Evolutionary conservation across 139 green algal species (phyloP), one percentile per base, ranked within the genome.

Genomic region (Gonium pectorale): DNA sequence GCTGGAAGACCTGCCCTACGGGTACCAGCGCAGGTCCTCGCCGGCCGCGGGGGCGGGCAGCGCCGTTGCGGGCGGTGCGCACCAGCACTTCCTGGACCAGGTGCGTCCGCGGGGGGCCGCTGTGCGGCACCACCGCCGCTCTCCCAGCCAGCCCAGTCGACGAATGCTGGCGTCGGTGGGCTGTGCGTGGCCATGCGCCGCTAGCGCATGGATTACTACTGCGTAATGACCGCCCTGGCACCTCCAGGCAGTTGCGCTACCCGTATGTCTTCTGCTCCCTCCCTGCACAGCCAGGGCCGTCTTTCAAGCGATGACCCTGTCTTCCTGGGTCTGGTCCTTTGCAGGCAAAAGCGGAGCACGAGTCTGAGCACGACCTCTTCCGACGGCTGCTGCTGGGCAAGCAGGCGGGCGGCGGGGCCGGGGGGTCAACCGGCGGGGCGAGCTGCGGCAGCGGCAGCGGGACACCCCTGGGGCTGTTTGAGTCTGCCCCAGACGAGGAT

Each of bases 351-450:
- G 75, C 75, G 40, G 84, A 89, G 84, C 84, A 89, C 67, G 67
- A 71, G 56, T 69, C 64, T 8, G 84, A 89, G 77, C 84, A 89
- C 26, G 43, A 81, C 46, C 29, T 80, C 24, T 86, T 89, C 59
- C 67, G 75, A n/a, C 67, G 56, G 2, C 70, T 89, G 31, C 67
- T 89, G 44, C 75, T 89, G 31, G 77, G 84, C 54, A 67, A 64
- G 38, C 37, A 63, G 35, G 26, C 54, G 33, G 35, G 63, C 13
- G 35, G 33, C 2, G 63, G 35, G 27, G 15, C 8, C 5, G 35
- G 63, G 7, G 54, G 24, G 5, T 26, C 3, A 19, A 3, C 38
- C 6, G 73, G 2, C 0, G 54, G 40, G 0, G 35, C 37, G 27
- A 21, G 54, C 13, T 37, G 72, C 27, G 52, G 73, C 37, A 38